Conservation (phyloP, 306 rosid species). For the Dalbergia cultrata region DNA sequence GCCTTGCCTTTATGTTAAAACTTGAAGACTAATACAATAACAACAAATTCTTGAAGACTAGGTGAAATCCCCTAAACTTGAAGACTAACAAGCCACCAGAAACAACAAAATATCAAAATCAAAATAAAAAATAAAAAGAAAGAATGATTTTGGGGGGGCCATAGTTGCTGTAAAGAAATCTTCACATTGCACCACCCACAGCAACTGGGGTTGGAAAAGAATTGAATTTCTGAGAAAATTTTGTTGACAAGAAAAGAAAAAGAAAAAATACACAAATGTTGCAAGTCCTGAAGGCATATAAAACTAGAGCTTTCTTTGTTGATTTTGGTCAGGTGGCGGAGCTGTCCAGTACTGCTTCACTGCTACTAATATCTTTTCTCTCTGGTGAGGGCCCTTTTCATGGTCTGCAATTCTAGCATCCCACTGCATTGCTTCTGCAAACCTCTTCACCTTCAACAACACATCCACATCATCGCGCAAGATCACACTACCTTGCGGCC, state of each 20-base stretch:
- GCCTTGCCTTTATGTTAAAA: neutral
- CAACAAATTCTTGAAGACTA: neutral
- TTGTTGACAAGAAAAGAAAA: constrained; percentile 20
- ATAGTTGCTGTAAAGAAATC: constrained; percentile 38
- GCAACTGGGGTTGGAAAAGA: constrained; percentile 49
- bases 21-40: neutral
- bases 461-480: constrained; percentile 85
- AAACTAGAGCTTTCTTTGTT: constrained; percentile 45
- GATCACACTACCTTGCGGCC: constrained; percentile 82
- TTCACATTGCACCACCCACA: constrained; percentile 48
- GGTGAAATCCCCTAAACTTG: neutral
- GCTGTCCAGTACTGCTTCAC: constrained; percentile 86
- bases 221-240: constrained; percentile 35
- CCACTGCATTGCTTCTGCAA: constrained; percentile 75
- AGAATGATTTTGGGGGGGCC: neutral
- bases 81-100: neutral
- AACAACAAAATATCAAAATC: neutral
- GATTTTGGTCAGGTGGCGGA: constrained; percentile 46
- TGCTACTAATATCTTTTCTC: constrained; percentile 82
- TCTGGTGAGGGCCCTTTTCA: constrained; percentile 74
- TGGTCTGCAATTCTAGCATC: constrained; percentile 77
- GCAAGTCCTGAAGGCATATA: neutral
- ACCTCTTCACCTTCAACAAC: constrained; percentile 63
- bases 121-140: neutral
- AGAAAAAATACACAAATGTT: constrained; percentile 40